Base-by-base conservation (phyloP, 257 asterid genomes). In the Osmanthus fragrans region DNA sequence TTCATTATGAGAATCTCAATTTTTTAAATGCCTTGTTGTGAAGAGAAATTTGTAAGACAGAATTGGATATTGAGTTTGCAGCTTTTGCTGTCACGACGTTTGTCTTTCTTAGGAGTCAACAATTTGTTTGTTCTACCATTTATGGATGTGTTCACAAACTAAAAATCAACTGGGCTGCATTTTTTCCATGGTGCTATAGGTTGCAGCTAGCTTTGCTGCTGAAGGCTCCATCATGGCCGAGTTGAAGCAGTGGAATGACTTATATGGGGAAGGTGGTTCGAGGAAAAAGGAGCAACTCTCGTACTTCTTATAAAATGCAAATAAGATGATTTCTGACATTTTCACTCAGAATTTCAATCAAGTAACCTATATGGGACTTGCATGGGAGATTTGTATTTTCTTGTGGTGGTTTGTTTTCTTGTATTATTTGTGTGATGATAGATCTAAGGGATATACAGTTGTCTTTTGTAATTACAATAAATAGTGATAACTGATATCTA, bases 231-330 rank as follows among this genome's bases (percentile, higher is more conserved):
- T 87, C 85, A 91, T 88, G 97, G 58, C 80, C 0, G 97, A 90
- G 82, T 84, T 91, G 85, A 87, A 87, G 82, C 94, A 90, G 67
- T 93, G 97, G 97, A 91, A 91, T 73, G 89, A 86, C 16, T 78
- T 77, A 32, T 91, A 87, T 4, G 97, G 97, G 5, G 98, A 89
- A 86, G 97, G 98, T 42, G 98, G 94, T 83, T 85, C 94, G 3
- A 85, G 97, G 88, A 93, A 93, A 85, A 87, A 87, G 86, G 96
- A 93, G 71, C 94, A 90, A 63, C 87, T 93, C 7, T 84, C 94
- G 54, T 93, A 93, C 85, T 93, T 93, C 87, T 77, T 92, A 82
- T 92, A 82, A 84, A 40, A 42, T 27, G 64, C 25, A 16, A 64
- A 63, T 25, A 23, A 63, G 69, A 27, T 27, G 36, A 4, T 63